phyloP scores from a whole-genome alignment of 345 rosid genomes.

The Aquilaria malaccensis region DNA sequence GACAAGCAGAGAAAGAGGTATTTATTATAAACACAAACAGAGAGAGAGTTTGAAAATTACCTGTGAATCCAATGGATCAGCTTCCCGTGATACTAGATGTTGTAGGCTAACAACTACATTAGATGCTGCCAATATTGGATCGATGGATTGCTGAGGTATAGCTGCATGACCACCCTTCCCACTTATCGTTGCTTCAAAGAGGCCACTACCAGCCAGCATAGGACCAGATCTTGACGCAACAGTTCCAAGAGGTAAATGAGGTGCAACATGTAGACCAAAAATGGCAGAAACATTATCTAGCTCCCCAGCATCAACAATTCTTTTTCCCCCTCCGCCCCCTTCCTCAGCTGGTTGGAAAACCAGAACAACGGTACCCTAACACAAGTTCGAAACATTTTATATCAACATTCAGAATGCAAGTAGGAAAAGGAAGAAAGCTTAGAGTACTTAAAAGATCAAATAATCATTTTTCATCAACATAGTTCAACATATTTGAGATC shows the following conservation, averaged over 20 bases:
- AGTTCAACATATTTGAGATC: too few species aligned
- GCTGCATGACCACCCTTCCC: constrained; percentile 92
- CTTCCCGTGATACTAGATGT: constrained; percentile 85
- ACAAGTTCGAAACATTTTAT: not conserved
- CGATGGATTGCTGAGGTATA: constrained; percentile 66
- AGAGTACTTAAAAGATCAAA: too few species aligned
- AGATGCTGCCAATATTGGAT: constrained; percentile 82
- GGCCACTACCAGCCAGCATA: constrained; percentile 53
- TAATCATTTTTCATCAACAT: too few species aligned
- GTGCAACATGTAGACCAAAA: constrained; percentile 59
- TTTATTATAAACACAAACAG: too few species aligned
- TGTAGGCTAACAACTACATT: constrained; percentile 70
- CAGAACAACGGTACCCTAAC: constrained; percentile 67
- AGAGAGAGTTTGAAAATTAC: constrained; percentile 17
- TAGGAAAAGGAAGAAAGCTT: too few species aligned
- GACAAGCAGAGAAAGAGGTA: too few species aligned
- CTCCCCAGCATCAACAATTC: constrained; percentile 59
- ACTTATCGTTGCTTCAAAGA: constrained; percentile 66
- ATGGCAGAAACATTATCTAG: constrained; percentile 62
- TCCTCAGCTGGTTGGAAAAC: constrained; percentile 97
- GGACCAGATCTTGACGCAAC: constrained; percentile 62
- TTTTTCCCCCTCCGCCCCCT: constrained; percentile 81
- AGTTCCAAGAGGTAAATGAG: constrained; percentile 30
- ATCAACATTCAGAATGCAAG: too few species aligned
- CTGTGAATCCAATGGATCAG: constrained; percentile 87